Conservation (phyloP, 2,329 filamentous ascomycete species). For the Orbilia blumenaviensis region DNA sequence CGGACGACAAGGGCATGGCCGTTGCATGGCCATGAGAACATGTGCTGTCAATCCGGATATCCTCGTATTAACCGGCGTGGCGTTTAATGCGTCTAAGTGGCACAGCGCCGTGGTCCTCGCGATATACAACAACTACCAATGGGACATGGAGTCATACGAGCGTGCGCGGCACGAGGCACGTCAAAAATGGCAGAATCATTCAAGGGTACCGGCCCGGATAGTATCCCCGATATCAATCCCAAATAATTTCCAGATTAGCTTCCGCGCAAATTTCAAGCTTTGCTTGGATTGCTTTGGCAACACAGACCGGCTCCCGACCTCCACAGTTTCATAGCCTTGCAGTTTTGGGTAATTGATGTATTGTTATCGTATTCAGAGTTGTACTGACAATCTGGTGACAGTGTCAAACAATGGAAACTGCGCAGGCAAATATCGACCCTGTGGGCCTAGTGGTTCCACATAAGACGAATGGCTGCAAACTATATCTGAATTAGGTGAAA, state of each 20-base stretch:
- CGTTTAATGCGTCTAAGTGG: constrained; percentile 4
- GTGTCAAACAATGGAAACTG: not conserved
- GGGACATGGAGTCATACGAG: not conserved
- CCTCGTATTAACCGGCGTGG: not conserved
- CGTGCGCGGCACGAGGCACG: not conserved
- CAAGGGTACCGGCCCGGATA: not conserved
- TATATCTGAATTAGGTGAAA: too few species aligned
- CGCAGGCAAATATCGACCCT: not conserved
- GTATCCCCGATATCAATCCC: not conserved
- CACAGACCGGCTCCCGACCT: not conserved
- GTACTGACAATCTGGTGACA: not conserved
- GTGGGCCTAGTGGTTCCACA: not conserved
- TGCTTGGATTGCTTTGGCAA: not conserved
- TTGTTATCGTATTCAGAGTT: not conserved
- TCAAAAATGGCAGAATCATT: not conserved
- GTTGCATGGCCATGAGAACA: not conserved
- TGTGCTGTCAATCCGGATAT: too few species aligned
- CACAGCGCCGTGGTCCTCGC: not conserved
- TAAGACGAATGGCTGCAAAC: not conserved
- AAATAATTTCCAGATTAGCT: not conserved
- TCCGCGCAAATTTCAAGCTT: not conserved
- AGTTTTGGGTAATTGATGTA: not conserved
- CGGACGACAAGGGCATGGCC: not conserved
- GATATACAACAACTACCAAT: not conserved
- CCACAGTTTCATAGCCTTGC: not conserved